phyloP scores from a whole-genome alignment of 495 filamentous ascomycete species.

The Aspergillus campestris region DNA sequence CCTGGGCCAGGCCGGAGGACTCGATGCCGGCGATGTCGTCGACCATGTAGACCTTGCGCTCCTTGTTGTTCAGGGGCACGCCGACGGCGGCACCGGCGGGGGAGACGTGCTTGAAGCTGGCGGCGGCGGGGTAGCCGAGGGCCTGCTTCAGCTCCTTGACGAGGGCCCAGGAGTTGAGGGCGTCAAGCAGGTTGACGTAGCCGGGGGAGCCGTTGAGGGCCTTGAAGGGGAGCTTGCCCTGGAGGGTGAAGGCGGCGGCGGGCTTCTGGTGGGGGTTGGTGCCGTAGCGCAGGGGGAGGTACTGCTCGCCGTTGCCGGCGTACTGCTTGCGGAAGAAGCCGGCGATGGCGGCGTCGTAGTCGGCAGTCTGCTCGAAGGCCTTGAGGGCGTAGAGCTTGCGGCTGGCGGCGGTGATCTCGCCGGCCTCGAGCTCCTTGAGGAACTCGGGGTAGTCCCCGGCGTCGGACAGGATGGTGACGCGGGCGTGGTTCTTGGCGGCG shows the following conservation, averaged over 20 bases:
- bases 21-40: slow-evolving; percentile 87
- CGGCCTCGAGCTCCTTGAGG: slow-evolving; percentile 77
- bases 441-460: slow-evolving; percentile 90
- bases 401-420: slow-evolving; percentile 74
- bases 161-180: slow-evolving; percentile 90
- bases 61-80: slow-evolving; percentile 70
- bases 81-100: slow-evolving; percentile 94
- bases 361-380: slow-evolving; percentile 97
- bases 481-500: slow-evolving; percentile 92
- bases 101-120: slow-evolving; percentile 98
- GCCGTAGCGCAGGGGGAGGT: slow-evolving; percentile 84
- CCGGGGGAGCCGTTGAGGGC: slow-evolving; percentile 88
- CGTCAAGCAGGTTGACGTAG: slow-evolving; percentile 95
- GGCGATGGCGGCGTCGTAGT: slow-evolving; percentile 90
- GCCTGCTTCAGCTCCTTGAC: slow-evolving; percentile 94
- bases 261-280: slow-evolving; percentile 97
- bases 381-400: slow-evolving; percentile 86
- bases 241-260: slow-evolving; percentile 68
- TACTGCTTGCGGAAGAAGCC: slow-evolving; percentile 98
- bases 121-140: slow-evolving; percentile 80
- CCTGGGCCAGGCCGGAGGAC: slow-evolving; percentile 76
- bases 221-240: slow-evolving; percentile 82
- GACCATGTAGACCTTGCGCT: slow-evolving; percentile 97
- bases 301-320: slow-evolving; percentile 72
- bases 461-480: slow-evolving; percentile 92